Evolutionary conservation across 805 yeast species (phyloP).

Genomic region (Wickerhamomyces xylosicus): DNA sequence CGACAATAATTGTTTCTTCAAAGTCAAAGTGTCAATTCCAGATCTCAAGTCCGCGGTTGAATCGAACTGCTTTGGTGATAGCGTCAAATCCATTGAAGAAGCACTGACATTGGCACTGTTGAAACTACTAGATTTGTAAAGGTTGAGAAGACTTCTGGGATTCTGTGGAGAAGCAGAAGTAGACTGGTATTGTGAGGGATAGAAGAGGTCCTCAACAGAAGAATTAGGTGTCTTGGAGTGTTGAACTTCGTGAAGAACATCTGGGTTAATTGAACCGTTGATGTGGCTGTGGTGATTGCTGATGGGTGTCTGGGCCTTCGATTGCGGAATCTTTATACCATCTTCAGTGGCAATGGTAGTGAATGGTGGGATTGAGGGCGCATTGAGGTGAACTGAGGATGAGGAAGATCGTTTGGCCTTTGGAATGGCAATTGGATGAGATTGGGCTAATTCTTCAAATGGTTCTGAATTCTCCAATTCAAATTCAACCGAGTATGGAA

Average conservation of each 20-base stretch:
- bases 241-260: neutral
- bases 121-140: neutral
- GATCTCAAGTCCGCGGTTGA: slow-evolving; percentile 4
- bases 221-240: slow-evolving; percentile 8
- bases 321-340: neutral
- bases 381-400: neutral
- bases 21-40: neutral
- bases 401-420: slow-evolving; percentile 10
- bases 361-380: slow-evolving; percentile 7
- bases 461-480: slow-evolving; percentile 22
- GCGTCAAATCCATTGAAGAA: neutral
- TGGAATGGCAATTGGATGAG: slow-evolving; percentile 11
- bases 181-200: neutral
- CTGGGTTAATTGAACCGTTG: neutral
- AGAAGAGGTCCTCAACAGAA: slow-evolving; percentile 19
- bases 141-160: slow-evolving; percentile 2
- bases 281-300: neutral
- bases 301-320: neutral
- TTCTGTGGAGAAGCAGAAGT: slow-evolving; percentile 7
- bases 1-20: neutral
- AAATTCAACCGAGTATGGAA: slow-evolving; percentile 67
- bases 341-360: slow-evolving; percentile 8
- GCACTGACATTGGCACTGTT: neutral
- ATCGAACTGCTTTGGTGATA: neutral
- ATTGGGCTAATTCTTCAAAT: slow-evolving; percentile 21